phyloP scores from a whole-genome alignment of 2,329 filamentous ascomycete genomes.

The Coniella lustricola region DNA sequence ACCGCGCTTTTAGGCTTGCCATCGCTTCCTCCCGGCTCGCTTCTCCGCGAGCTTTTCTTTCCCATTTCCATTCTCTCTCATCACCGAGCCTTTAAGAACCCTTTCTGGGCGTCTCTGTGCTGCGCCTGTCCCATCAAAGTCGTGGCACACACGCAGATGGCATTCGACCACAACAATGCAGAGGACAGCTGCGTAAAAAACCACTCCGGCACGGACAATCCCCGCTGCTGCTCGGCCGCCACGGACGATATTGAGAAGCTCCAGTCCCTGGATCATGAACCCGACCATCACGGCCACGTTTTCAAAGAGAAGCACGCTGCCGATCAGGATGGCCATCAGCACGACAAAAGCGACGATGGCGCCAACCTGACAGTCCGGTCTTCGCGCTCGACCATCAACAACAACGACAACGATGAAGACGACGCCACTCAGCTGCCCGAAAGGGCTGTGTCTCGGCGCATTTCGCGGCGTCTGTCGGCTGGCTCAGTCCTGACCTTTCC shows the following conservation, averaged over 20 bases:
- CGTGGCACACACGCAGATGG: slow-evolving; percentile 22
- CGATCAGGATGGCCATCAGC: not conserved
- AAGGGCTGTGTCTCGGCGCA: slow-evolving; percentile 11
- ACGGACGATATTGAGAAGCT: slow-evolving; percentile 15
- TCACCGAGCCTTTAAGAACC: not conserved
- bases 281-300: slow-evolving; percentile 4
- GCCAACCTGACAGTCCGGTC: slow-evolving; percentile 5
- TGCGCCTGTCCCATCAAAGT: slow-evolving; percentile 5
- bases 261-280: slow-evolving; percentile 12
- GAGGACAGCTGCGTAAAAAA: slow-evolving; percentile 36
- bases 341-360: not conserved
- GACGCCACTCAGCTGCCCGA: slow-evolving; percentile 8
- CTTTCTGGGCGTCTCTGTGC: not conserved
- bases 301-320: slow-evolving; percentile 1
- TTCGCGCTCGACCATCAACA: not conserved
- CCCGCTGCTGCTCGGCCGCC: not conserved
- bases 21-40: not conserved
- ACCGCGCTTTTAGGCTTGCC: not conserved
- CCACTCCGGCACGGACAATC: slow-evolving; percentile 16
- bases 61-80: not conserved
- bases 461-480: slow-evolving; percentile 14
- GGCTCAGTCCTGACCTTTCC: slow-evolving; percentile 46
- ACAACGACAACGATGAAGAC: not conserved
- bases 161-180: slow-evolving; percentile 24
- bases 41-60: not conserved